These are phyloP conservation scores for Elsinoe fawcettii DNA, from an alignment of 2,329 filamentous ascomycete genomes.

Conservation along the genomic window DNA sequence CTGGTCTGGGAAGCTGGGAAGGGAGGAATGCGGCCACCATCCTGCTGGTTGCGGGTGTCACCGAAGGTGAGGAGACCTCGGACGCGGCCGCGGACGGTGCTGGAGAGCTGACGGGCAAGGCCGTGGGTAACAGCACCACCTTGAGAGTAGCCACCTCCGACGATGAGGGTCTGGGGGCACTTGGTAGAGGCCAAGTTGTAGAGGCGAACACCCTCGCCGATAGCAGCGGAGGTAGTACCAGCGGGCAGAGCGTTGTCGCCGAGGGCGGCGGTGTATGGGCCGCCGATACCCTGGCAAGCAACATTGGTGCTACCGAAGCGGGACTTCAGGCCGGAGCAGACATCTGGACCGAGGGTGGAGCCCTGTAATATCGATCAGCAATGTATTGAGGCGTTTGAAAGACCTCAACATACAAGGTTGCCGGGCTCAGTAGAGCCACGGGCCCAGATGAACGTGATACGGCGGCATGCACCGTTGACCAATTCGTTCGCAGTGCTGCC, in stretches of 20 bases:
- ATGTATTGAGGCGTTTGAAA: not conserved
- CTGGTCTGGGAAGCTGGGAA: constrained; percentile 28
- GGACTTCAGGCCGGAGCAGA: constrained; percentile 6
- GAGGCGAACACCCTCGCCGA: constrained; percentile 21
- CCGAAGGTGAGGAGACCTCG: constrained; percentile 36
- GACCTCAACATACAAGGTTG: constrained; percentile 33
- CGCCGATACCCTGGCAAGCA: constrained; percentile 19
- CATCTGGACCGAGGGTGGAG: constrained; percentile 1
- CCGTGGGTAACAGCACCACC: constrained; percentile 34
- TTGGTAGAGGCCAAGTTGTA: constrained; percentile 23
- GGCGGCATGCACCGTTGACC: constrained; percentile 31
- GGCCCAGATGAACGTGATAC: constrained; percentile 48
- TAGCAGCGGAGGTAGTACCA: constrained; percentile 21
- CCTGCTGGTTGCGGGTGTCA: constrained; percentile 35
- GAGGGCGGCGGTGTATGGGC: constrained; percentile 18
- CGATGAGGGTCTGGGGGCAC: constrained; percentile 25
- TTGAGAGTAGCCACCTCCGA: constrained; percentile 28
- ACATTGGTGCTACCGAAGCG: constrained; percentile 17
- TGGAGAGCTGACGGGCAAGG: constrained; percentile 26
- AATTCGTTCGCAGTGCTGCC: constrained; percentile 19
- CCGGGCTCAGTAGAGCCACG: constrained; percentile 48
- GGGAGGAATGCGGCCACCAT: constrained; percentile 28
- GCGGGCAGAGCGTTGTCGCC: constrained; percentile 21
- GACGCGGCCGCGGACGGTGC: constrained; percentile 26
- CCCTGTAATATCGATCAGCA: not conserved